A percentile compares a stretch with the other conserved stretches of the same genome.
Evolutionary conservation across 192 early-diverging fungal species (phyloP).

Genomic region (Thamnidium elegans): DNA sequence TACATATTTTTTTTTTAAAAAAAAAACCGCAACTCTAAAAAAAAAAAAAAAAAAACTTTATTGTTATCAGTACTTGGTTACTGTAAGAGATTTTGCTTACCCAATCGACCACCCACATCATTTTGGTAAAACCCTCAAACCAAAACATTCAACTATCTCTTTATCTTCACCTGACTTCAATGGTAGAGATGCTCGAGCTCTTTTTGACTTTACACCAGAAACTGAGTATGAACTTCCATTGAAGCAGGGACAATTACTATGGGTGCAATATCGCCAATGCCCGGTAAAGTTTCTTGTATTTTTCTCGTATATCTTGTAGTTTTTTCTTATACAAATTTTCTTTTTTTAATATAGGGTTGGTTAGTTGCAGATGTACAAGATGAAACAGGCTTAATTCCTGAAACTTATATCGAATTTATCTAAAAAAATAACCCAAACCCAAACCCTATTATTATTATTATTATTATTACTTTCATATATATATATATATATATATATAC

Average conservation of each 20-base stretch:
- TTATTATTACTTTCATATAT: too few species aligned
- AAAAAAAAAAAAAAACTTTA: too few species aligned
- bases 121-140: conserved; percentile 34
- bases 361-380: conserved; percentile 62
- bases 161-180: conserved; percentile 39
- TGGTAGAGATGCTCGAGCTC: conserved; percentile 51
- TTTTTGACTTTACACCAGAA: conserved; percentile 77
- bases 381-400: conserved; percentile 71
- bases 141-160: conserved; percentile 20
- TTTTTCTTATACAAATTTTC: background rate
- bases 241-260: conserved; percentile 59
- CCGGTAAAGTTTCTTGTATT: conserved; percentile 23
- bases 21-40: background rate
- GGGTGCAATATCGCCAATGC: conserved; percentile 70
- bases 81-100: conserved; percentile 48
- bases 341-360: conserved; percentile 55
- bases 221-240: conserved; percentile 65
- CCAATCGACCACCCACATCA: conserved; percentile 38
- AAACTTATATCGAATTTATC: conserved; percentile 69
- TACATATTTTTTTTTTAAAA: background rate
- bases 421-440: conserved; percentile 6
- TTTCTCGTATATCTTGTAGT: background rate
- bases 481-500: too few species aligned
- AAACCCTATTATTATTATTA: too few species aligned
- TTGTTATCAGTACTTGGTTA: background rate